A percentile compares a stretch with the other conserved stretches of the same genome.
Conservation (phyloP, 148 eudicot genomes). For the Cornus suecica region DNA sequence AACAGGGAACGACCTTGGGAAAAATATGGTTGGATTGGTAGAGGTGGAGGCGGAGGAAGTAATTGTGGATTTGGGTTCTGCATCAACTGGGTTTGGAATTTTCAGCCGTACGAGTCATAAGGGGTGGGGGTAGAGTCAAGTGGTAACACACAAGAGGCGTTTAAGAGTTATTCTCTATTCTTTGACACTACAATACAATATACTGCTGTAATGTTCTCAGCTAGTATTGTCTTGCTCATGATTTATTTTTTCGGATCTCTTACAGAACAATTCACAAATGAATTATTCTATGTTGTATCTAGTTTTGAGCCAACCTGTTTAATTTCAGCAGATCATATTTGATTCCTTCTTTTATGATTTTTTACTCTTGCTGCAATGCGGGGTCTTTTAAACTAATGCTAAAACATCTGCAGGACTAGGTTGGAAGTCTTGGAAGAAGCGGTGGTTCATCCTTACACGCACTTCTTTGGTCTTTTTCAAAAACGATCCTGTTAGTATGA, state of each 20-base stretch:
- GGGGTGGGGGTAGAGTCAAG: no score
- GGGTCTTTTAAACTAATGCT: not conserved
- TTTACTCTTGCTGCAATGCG: not conserved
- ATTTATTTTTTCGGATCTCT: no score
- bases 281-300: not conserved
- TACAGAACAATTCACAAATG: not conserved
- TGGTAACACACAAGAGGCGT: no score
- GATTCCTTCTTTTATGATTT: not conserved
- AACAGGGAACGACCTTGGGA: no score
- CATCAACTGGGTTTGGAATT: no score
- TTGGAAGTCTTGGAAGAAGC: slow-evolving; percentile 99
- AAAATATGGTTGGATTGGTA: no score
- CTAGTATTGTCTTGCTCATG: not conserved
- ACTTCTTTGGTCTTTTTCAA: slow-evolving; percentile 96
- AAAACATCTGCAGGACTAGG: slow-evolving; percentile 77
- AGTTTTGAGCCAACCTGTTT: not conserved
- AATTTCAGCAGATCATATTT: not conserved
- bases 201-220: not conserved
- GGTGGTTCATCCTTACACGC: slow-evolving; percentile 97
- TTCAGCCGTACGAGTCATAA: no score
- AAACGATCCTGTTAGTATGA: slow-evolving; percentile 86
- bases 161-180: not conserved
- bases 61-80: no score
- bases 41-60: no score
- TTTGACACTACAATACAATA: not conserved